Conservation (phyloP, 2,329 filamentous ascomycete species). For the Fonsecaea multimorphosa region DNA sequence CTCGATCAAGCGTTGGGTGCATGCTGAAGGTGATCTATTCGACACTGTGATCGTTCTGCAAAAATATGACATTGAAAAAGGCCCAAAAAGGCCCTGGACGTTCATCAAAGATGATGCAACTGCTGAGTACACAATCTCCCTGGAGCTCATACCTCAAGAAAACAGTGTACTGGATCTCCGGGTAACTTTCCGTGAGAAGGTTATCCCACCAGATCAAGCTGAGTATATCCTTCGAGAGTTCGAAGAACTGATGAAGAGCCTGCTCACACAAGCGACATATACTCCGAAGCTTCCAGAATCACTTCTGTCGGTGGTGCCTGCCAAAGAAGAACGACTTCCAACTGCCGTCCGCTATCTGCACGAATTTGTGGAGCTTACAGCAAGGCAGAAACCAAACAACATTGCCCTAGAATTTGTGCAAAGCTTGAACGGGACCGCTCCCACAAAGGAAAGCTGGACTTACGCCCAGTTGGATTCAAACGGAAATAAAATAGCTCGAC, state of each 20-base stretch:
- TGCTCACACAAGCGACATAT: conserved; percentile 12
- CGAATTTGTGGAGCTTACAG: conserved; percentile 74
- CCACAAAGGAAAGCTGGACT: conserved; percentile 67
- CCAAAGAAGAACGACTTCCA: conserved; percentile 63
- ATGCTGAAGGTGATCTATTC: conserved; percentile 71
- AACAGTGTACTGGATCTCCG: conserved; percentile 63
- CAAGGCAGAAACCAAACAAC: conserved; percentile 61
- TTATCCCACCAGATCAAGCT: conserved; percentile 63
- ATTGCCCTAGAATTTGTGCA: conserved; percentile 77
- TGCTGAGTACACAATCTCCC: conserved; percentile 71
- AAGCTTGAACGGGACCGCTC: conserved; percentile 55
- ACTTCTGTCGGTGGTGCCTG: conserved; percentile 66
- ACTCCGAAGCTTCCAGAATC: background rate
- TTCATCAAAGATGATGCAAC: conserved; percentile 67
- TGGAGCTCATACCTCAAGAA: conserved; percentile 71
- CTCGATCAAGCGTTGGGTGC: conserved; percentile 74
- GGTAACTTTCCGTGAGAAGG: conserved; percentile 68
- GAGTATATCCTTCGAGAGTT: conserved; percentile 27
- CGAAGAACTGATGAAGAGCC: conserved; percentile 36
- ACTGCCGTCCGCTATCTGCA: conserved; percentile 70
- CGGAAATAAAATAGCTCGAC: conserved; percentile 73
- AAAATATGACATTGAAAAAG: conserved; percentile 52
- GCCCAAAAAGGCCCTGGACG: conserved; percentile 59
- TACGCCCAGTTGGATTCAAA: conserved; percentile 74
- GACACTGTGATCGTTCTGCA: conserved; percentile 88